These are phyloP conservation scores for Fusarium sp. DNA, from an alignment of 2,329 filamentous ascomycete genomes.

Conservation along the genomic window DNA sequence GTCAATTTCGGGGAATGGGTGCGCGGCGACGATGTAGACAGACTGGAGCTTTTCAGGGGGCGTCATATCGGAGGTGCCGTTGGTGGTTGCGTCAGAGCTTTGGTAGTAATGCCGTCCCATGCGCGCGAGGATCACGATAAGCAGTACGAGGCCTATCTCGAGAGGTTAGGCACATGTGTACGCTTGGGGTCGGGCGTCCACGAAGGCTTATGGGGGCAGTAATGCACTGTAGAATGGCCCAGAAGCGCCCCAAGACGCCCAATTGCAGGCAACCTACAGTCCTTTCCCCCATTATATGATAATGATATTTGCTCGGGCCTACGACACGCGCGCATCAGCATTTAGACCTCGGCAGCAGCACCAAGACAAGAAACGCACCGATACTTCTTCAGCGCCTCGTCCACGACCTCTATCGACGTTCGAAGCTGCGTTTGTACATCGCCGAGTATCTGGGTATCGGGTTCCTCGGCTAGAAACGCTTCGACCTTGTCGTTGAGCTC, in stretches of 20 bases:
- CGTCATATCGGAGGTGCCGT: conserved; percentile 26
- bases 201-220: background rate
- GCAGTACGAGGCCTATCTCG: conserved; percentile 74
- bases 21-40: conserved; percentile 86
- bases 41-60: conserved; percentile 69
- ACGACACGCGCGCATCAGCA: conserved; percentile 26
- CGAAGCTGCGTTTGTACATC: conserved; percentile 79
- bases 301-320: conserved; percentile 83
- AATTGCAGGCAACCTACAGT: conserved; percentile 58
- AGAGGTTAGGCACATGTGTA: background rate
- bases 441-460: conserved; percentile 64
- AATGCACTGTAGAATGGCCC: no score
- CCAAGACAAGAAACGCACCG: conserved; percentile 56
- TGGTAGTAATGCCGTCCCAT: conserved; percentile 54
- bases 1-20: conserved; percentile 88
- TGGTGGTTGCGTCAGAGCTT: conserved; percentile 36
- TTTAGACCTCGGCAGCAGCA: background rate
- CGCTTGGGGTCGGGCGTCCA: background rate
- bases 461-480: conserved; percentile 70
- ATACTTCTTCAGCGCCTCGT: conserved; percentile 78
- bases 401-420: conserved; percentile 75
- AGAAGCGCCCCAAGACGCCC: background rate
- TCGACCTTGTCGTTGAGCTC: conserved; percentile 68
- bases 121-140: conserved; percentile 83
- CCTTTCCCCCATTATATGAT: conserved; percentile 98